A percentile compares a stretch with the other conserved stretches of the same genome.
phyloP scores from a whole-genome alignment of 139 green algal genomes.

The Chlorella sp. region DNA sequence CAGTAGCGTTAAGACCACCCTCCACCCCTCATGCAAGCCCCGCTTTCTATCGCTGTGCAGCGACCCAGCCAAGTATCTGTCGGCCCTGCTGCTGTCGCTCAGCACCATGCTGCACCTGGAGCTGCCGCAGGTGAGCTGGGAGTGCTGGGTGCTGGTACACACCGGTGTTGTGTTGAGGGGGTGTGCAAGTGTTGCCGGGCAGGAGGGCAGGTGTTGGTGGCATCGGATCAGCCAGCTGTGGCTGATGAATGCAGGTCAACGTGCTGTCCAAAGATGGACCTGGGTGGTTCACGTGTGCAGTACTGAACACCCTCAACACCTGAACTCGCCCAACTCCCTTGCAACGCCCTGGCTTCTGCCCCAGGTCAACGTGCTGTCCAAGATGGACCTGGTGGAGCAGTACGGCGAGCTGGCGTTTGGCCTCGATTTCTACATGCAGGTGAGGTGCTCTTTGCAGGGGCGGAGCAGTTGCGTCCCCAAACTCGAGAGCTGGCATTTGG shows the following conservation, averaged over 20 bases:
- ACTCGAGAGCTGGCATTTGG: no score
- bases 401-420: slow-evolving; percentile 93
- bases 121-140: slow-evolving; percentile 83
- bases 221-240: no score
- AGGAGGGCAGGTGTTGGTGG: no score
- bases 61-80: slow-evolving; percentile 89
- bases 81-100: slow-evolving; percentile 78
- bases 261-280: slow-evolving; percentile 89
- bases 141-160: no score
- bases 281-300: slow-evolving; percentile 67
- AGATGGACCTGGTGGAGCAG: slow-evolving; percentile 86
- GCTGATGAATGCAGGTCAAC: slow-evolving; percentile 81
- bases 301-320: no score
- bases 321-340: no score
- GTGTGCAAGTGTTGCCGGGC: no score
- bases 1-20: no score
- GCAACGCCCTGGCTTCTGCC: no score
- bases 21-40: no score
- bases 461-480: no score
- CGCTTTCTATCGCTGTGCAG: slow-evolving; percentile 21
- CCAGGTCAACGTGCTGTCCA: slow-evolving; percentile 88
- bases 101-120: slow-evolving; percentile 97
- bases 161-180: no score
- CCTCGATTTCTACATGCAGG: slow-evolving; percentile 93
- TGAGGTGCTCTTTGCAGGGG: not conserved